Conservation (phyloP, 257 asterid genomes). For the Ilex asprella region DNA sequence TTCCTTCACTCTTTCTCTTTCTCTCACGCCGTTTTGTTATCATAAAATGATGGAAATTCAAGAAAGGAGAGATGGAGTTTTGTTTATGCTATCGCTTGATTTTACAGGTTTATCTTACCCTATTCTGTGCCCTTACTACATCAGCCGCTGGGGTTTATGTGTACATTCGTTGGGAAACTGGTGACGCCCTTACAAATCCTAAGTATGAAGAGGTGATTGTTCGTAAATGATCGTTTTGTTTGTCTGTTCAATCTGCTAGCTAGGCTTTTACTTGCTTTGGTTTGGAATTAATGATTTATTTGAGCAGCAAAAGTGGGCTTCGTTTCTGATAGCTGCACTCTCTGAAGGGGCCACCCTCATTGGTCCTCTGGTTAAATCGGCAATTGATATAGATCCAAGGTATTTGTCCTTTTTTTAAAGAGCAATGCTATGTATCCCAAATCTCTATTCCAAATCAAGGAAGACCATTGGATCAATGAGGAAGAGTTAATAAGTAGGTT, state of each 20-base stretch:
- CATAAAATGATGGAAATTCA: no score
- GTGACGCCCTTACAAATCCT: conserved; percentile 71
- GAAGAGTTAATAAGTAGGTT: no score
- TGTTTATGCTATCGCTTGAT: no score
- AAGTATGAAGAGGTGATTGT: conserved; percentile 52
- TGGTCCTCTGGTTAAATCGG: conserved; percentile 73
- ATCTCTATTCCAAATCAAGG: no score
- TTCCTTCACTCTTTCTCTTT: neutral
- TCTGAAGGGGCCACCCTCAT: conserved; percentile 62
- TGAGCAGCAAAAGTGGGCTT: conserved; percentile 63
- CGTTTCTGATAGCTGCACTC: conserved; percentile 60
- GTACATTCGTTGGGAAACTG: conserved; percentile 79
- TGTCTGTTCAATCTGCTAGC: neutral
- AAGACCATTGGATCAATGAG: no score
- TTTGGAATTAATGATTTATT: neutral
- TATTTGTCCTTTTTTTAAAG: conserved; percentile 7
- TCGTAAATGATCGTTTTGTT: neutral
- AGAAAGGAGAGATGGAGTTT: no score
- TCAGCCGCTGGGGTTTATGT: conserved; percentile 76
- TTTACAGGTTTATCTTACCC: no score
- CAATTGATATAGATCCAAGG: conserved; percentile 74
- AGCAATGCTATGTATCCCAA: no score
- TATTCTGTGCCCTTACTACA: conserved; percentile 52
- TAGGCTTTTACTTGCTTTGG: neutral
- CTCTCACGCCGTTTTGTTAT: no score